Conservation (phyloP, 441 rosid genomes). For the Gossypium schwendimanii region DNA sequence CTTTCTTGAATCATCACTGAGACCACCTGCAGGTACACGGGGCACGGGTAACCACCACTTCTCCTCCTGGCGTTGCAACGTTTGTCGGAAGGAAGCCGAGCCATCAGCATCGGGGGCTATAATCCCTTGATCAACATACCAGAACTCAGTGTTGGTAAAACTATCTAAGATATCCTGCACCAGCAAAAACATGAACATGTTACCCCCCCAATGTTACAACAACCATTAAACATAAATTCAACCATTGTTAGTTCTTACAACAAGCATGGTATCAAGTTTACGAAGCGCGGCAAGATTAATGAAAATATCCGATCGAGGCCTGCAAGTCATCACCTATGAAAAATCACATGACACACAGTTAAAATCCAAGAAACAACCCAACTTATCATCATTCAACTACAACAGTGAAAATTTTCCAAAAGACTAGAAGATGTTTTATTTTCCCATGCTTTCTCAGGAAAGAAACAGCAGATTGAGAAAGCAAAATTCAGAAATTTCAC, state of each 20-base stretch:
- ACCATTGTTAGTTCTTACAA: constrained; percentile 31
- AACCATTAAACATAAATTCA: neutral
- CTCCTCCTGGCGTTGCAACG: constrained; percentile 66
- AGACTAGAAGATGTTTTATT: neutral
- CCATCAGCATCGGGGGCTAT: constrained; percentile 52
- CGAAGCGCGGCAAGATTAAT: constrained; percentile 57
- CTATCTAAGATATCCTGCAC: constrained; percentile 55
- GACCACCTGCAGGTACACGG: constrained; percentile 56
- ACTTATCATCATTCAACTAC: neutral
- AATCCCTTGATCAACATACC: constrained; percentile 77
- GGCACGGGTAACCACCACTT: constrained; percentile 84
- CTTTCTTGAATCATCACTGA: constrained; percentile 46
- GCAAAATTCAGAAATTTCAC: neutral
- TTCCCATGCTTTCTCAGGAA: neutral
- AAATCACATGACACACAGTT: neutral
- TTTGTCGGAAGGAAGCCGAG: constrained; percentile 54
- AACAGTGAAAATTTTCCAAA: neutral
- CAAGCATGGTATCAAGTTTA: constrained; percentile 64
- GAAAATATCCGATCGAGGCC: constrained; percentile 55
- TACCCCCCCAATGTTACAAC: neutral
- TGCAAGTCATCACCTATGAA: constrained; percentile 46
- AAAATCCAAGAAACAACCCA: neutral
- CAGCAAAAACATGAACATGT: neutral
- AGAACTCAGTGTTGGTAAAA: constrained; percentile 49
- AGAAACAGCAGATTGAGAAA: neutral